These are phyloP conservation scores for Singerocomus rubriflavus DNA, from an alignment of 1,284 basidiomycete species.

Conservation along the genomic window DNA sequence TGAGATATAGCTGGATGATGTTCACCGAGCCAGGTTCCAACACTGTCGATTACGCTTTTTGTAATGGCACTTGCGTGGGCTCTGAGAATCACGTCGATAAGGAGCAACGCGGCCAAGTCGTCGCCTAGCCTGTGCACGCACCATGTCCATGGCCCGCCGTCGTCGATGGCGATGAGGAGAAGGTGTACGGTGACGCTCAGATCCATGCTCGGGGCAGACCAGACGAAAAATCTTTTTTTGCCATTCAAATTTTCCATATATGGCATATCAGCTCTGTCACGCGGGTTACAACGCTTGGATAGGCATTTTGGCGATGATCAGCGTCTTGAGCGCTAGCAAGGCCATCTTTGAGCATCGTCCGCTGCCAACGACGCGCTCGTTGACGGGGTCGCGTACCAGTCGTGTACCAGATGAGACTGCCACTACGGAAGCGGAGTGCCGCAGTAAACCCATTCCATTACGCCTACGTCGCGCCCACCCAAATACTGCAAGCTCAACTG, in stretches of 20 bases:
- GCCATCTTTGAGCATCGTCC: too few species aligned
- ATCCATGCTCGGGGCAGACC: slow-evolving; percentile 26
- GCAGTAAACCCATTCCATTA: slow-evolving; percentile 19
- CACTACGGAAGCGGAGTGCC: slow-evolving; percentile 24
- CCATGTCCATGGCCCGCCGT: neutral
- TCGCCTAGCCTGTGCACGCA: neutral
- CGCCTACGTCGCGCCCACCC: slow-evolving; percentile 12
- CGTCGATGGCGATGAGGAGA: slow-evolving; percentile 5
- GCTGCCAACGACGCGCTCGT: too few species aligned
- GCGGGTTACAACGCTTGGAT: slow-evolving; percentile 2
- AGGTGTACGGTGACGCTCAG: neutral
- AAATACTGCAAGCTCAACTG: slow-evolving; percentile 26
- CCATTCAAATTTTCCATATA: slow-evolving; percentile 11
- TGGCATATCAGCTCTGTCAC: slow-evolving; percentile 16
- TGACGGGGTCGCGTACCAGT: too few species aligned
- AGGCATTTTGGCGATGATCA: neutral
- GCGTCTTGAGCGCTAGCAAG: neutral
- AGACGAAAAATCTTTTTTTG: slow-evolving; percentile 26
- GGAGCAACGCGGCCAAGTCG: neutral
- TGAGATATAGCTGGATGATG: slow-evolving; percentile 22
- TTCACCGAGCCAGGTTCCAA: slow-evolving; percentile 34
- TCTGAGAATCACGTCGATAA: slow-evolving; percentile 13
- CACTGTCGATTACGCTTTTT: slow-evolving; percentile 35
- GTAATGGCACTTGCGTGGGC: slow-evolving; percentile 7
- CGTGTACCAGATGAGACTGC: slow-evolving; percentile 15